Evolutionary conservation across 805 yeast genomes (phyloP).

Genomic region (Ogataea allantospora): DNA sequence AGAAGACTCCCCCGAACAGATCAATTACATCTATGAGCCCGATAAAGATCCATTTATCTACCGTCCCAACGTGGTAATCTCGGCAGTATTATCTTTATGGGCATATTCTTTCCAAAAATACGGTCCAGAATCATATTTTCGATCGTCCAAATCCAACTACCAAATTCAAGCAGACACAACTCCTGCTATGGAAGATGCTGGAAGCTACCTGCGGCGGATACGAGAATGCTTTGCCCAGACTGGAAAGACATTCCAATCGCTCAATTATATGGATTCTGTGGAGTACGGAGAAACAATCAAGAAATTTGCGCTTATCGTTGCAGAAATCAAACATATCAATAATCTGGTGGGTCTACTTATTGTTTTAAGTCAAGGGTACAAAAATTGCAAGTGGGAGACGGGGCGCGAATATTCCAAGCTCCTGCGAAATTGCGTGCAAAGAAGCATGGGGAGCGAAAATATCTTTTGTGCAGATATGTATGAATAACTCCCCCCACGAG

Average conservation of each 20-base stretch:
- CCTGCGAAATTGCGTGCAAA: constrained; percentile 47
- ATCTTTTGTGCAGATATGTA: constrained; percentile 52
- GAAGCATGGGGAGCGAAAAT: constrained; percentile 49
- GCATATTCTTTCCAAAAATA: constrained; percentile 42
- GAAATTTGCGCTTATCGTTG: constrained; percentile 36
- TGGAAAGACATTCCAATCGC: neutral
- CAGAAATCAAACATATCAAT: constrained; percentile 39
- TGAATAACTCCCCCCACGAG: constrained; percentile 10
- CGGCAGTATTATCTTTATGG: constrained; percentile 44
- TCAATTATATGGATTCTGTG: constrained; percentile 23
- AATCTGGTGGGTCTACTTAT: constrained; percentile 52
- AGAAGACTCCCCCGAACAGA: constrained; percentile 26
- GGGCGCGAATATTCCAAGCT: constrained; percentile 53
- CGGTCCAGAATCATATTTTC: constrained; percentile 48
- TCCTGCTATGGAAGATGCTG: constrained; percentile 5
- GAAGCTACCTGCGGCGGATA: neutral
- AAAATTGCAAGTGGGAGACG: constrained; percentile 49
- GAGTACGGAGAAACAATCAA: constrained; percentile 30
- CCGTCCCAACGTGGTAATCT: constrained; percentile 38
- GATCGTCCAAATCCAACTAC: constrained; percentile 14
- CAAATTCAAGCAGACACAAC: constrained; percentile 1
- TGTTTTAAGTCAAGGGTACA: constrained; percentile 37
- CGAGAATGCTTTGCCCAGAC: neutral
- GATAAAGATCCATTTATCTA: constrained; percentile 31
- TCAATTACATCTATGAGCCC: constrained; percentile 34